Evolutionary conservation across 2,329 filamentous ascomycete species (phyloP), one percentile per base, ranked within the genome.

Genomic region (Sordariomycetes sp.): DNA sequence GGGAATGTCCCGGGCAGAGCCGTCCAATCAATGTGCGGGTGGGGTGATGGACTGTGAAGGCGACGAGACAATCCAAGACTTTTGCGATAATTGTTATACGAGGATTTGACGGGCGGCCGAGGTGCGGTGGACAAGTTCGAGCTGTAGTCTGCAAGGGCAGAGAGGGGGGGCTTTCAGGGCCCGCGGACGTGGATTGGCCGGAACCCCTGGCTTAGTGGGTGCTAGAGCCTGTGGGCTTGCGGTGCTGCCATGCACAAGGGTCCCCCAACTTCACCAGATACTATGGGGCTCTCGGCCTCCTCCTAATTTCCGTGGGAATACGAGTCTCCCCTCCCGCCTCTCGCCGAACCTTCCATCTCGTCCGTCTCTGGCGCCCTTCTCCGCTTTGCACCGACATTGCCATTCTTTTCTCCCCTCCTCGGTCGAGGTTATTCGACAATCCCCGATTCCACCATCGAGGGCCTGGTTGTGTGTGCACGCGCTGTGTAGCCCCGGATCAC

Each of bases 401-500:
- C 39, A 45, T n/a, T 45, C 39, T 45, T 45, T 45, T 45, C n/a
- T 45, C n/a, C 25, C 28, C 12, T n/a, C 28, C 25, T n/a, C 6
- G 13, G 24, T n/a, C 24, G 24, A 17, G 13, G 7, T 52, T 52
- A 22, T 32, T 52, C 28, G 50, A 15, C 50, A 8, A 25, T 24
- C 22, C 12, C 50, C 50, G 10, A 52, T 52, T 32, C 13, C 20
- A 32, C 4, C 42, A 20, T 48, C 20, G 45, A 39, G 36, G 45
- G 45, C 6, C 45, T 24, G 45, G 45, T 50, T 50, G 45, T 39
- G n/a, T 39, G 36, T 39, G 36, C 36, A 17, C 17, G 36, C 45
- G 45, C 45, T 50, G 45, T 50, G 45, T 50, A 24, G 45, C 45
- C 45, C 34, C 45, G 32, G 55, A 52, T 56, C 55, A 48, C 48